A percentile compares a stretch with the other conserved stretches of the same genome.
Evolutionary conservation across 2,329 filamentous ascomycete species (phyloP).

Genomic region (Claviceps fusiformis): DNA sequence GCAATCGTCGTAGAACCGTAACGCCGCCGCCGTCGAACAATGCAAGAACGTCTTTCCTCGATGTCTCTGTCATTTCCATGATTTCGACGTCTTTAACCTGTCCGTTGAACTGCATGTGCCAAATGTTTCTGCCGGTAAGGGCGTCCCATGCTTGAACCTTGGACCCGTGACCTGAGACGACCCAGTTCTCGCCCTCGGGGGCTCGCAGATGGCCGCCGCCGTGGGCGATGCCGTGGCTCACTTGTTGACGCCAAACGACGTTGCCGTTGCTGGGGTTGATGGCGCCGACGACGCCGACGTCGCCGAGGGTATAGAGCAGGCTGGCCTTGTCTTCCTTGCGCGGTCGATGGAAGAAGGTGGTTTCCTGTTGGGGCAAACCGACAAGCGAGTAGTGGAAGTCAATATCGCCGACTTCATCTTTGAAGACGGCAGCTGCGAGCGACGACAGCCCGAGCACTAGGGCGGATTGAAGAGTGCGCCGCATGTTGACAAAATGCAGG

Average conservation of each 20-base stretch:
- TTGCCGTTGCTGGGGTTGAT: conserved; percentile 78
- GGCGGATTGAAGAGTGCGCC: conserved; percentile 21
- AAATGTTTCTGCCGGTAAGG: conserved; percentile 63
- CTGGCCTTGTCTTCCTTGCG: conserved; percentile 70
- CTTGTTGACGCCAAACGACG: conserved; percentile 72
- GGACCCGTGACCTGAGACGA: conserved; percentile 59
- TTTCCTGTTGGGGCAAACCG: conserved; percentile 65
- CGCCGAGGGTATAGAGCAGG: conserved; percentile 80
- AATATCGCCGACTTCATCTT: conserved; percentile 79
- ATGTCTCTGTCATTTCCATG: conserved; percentile 52
- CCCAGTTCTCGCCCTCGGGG: conserved; percentile 64
- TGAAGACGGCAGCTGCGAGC: conserved; percentile 54
- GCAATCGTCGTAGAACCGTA: conserved; percentile 54
- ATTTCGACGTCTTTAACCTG: conserved; percentile 60
- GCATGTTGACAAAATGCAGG: conserved; percentile 16
- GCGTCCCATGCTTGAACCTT: conserved; percentile 74
- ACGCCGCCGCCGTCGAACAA: conserved; percentile 47
- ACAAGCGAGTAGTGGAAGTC: conserved; percentile 90
- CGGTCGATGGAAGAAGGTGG: conserved; percentile 91
- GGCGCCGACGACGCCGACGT: conserved; percentile 70
- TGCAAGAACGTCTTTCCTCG: conserved; percentile 57
- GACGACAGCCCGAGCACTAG: conserved; percentile 26
- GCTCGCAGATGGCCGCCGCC: conserved; percentile 47
- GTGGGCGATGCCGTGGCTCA: conserved; percentile 38
- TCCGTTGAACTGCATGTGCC: conserved; percentile 51